Evolutionary conservation across 345 rosid genomes (phyloP).

Genomic region (Bruguiera sexangula): DNA sequence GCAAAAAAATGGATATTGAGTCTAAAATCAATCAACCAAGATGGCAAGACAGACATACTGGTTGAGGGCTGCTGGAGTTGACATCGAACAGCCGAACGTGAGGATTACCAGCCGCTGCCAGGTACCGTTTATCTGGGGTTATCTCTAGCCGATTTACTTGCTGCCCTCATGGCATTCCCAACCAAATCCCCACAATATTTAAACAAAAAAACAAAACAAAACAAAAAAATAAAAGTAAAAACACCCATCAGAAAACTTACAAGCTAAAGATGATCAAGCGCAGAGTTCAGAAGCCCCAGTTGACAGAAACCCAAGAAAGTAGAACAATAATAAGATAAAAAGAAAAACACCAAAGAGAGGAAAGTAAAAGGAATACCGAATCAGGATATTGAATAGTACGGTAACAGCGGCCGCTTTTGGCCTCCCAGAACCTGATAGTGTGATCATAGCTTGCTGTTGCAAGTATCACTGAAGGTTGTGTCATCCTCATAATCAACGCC

Average conservation of each 20-base stretch:
- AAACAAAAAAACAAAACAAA: not conserved
- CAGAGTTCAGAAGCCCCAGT: not conserved
- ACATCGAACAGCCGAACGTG: slow-evolving; percentile 85
- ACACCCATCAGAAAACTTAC: not conserved
- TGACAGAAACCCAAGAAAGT: not conserved
- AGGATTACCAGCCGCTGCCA: slow-evolving; percentile 96
- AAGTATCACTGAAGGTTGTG: slow-evolving; percentile 81
- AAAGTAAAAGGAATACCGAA: slow-evolving; percentile 42
- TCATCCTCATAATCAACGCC: slow-evolving; percentile 39
- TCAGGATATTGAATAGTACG: slow-evolving; percentile 91
- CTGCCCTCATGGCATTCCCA: slow-evolving; percentile 31
- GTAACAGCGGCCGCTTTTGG: slow-evolving; percentile 89
- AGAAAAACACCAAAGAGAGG: not conserved
- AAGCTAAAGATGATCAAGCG: not conserved
- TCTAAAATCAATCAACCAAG: not conserved
- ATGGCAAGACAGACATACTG: slow-evolving; percentile 35
- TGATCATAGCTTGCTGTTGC: slow-evolving; percentile 97
- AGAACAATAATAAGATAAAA: not conserved
- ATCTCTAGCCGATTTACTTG: slow-evolving; percentile 95
- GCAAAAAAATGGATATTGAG: not conserved
- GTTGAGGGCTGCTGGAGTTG: slow-evolving; percentile 70
- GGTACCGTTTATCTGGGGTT: slow-evolving; percentile 73
- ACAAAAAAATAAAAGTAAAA: not conserved
- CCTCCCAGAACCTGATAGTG: slow-evolving; percentile 91
- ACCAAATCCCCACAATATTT: slow-evolving; percentile 2